phyloP scores from a whole-genome alignment of 1,139 yeast species.

The Pichia sp. region DNA sequence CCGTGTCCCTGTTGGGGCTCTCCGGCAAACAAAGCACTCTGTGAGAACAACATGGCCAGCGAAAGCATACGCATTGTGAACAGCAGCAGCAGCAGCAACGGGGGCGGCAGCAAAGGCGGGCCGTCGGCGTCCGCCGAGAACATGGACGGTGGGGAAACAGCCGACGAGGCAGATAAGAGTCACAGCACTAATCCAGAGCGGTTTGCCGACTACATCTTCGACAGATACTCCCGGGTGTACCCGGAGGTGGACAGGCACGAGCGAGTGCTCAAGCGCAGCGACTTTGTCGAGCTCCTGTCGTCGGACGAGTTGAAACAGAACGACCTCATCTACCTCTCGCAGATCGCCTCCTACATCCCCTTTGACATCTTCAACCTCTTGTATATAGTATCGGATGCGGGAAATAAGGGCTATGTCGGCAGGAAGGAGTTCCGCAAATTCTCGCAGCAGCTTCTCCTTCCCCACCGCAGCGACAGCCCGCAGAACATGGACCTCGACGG shows the following conservation, averaged over 20 bases:
- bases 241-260: conserved; percentile 21
- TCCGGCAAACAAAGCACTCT: not conserved
- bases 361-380: conserved; percentile 42
- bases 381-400: conserved; percentile 60
- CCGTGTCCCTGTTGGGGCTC: too few species aligned
- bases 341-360: conserved; percentile 26
- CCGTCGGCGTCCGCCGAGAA: not conserved
- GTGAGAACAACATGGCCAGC: not conserved
- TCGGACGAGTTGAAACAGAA: conserved; percentile 20
- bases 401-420: conserved; percentile 57
- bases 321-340: conserved; percentile 23
- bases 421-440: conserved; percentile 59
- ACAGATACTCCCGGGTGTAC: conserved; percentile 24
- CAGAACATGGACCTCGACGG: conserved; percentile 36
- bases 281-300: conserved; percentile 24
- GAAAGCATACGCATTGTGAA: not conserved
- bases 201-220: conserved; percentile 3
- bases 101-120: not conserved
- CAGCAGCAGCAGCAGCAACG: not conserved
- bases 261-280: conserved; percentile 25
- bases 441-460: conserved; percentile 47
- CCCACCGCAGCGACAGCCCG: not conserved
- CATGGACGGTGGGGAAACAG: not conserved
- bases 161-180: not conserved
- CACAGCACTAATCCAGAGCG: not conserved